Evolutionary conservation across 306 rosid species (phyloP).

Genomic region (Glycine latifolia): DNA sequence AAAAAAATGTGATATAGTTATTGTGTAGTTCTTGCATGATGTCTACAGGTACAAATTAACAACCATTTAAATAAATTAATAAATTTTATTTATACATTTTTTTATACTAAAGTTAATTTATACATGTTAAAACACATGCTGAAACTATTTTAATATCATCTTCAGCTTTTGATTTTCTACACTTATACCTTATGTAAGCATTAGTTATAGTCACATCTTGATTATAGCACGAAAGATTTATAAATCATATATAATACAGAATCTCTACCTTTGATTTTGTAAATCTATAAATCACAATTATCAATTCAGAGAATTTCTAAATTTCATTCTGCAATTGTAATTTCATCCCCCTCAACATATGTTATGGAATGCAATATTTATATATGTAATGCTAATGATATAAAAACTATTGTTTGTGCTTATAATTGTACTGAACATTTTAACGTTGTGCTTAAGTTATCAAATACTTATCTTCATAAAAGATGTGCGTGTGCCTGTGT

Average conservation of each 20-base stretch:
- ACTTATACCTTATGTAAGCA: background rate
- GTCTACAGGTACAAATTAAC: background rate
- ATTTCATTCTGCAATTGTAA: background rate
- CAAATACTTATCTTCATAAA: background rate
- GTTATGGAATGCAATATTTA: background rate
- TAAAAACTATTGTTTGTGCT: background rate
- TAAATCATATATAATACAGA: too few species aligned
- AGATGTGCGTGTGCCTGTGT: slow-evolving; percentile 32
- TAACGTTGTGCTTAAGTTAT: background rate
- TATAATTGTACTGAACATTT: slow-evolving; percentile 8
- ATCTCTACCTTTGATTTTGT: background rate
- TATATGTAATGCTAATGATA: background rate
- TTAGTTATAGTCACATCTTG: background rate
- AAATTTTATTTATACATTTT: background rate
- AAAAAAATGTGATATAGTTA: background rate
- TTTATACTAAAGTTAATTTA: too few species aligned
- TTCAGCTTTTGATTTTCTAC: background rate
- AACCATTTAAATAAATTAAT: background rate
- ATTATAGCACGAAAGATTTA: background rate
- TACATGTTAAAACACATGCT: too few species aligned
- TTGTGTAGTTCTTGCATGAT: background rate
- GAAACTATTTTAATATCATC: background rate
- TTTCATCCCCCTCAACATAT: background rate
- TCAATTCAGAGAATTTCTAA: too few species aligned
- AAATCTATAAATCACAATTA: background rate